A percentile compares a stretch with the other conserved stretches of the same genome.
phyloP scores from a whole-genome alignment of 192 early-diverging fungal genomes.

The Backusella australiensis region DNA sequence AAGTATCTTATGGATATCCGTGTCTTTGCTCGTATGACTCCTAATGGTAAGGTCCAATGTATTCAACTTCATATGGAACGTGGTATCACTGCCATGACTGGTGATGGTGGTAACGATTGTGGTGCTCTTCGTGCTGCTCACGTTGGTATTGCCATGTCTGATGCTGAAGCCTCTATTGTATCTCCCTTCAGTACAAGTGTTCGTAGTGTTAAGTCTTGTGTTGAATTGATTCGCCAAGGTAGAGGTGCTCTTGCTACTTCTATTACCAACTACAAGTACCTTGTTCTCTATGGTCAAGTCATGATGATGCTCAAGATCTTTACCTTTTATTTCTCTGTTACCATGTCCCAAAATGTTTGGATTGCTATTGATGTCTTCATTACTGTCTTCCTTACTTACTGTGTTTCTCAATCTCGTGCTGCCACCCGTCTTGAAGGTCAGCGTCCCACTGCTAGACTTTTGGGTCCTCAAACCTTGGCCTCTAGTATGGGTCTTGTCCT shows the following conservation, averaged over 20 bases:
- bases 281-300: constrained; percentile 62
- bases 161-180: constrained; percentile 79
- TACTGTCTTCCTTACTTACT: constrained; percentile 57
- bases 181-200: constrained; percentile 71
- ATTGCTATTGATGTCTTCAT: constrained; percentile 70
- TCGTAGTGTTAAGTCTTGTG: constrained; percentile 66
- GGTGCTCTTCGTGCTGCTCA: constrained; percentile 82
- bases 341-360: constrained; percentile 63
- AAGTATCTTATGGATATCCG: constrained; percentile 64
- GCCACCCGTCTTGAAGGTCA: constrained; percentile 47
- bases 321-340: constrained; percentile 66
- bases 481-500: constrained; percentile 59
- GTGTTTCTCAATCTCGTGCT: constrained; percentile 61
- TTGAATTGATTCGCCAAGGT: constrained; percentile 67
- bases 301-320: constrained; percentile 62
- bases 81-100: constrained; percentile 79
- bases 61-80: constrained; percentile 74
- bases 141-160: constrained; percentile 76
- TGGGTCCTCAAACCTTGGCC: constrained; percentile 66
- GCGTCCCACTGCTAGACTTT: constrained; percentile 69
- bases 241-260: constrained; percentile 69
- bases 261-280: constrained; percentile 68
- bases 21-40: constrained; percentile 80
- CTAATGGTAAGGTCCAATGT: constrained; percentile 74
- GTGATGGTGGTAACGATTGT: constrained; percentile 85